phyloP scores from a whole-genome alignment of 2,329 filamentous ascomycete species.

The Fusarium devonianum region DNA sequence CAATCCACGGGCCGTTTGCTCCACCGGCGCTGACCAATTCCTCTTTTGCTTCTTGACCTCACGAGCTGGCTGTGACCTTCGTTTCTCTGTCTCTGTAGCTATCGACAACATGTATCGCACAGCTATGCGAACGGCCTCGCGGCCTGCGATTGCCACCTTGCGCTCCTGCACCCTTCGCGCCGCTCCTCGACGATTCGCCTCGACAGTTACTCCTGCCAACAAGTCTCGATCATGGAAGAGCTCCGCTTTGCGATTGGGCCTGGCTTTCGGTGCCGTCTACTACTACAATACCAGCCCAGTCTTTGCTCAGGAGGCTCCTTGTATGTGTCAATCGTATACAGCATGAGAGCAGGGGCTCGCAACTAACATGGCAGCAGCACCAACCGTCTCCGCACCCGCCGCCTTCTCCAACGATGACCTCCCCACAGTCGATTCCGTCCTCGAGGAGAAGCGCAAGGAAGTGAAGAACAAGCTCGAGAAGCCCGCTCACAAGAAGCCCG shows the following conservation, averaged over 20 bases:
- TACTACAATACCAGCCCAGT: slow-evolving; percentile 91
- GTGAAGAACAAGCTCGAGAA: slow-evolving; percentile 46
- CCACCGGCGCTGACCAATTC: slow-evolving; percentile 38
- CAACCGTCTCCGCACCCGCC: slow-evolving; percentile 52
- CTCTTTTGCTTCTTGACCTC: slow-evolving; percentile 19
- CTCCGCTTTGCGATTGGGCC: slow-evolving; percentile 73
- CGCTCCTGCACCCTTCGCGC: slow-evolving; percentile 50
- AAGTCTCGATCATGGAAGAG: slow-evolving; percentile 86
- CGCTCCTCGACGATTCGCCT: slow-evolving; percentile 59
- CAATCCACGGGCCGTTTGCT: slow-evolving; percentile 18
- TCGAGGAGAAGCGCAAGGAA: slow-evolving; percentile 67
- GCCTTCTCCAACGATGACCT: slow-evolving; percentile 65
- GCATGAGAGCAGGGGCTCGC: background rate
- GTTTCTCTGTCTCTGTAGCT: slow-evolving; percentile 4
- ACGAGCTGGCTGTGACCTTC: background rate
- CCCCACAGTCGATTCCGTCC: slow-evolving; percentile 71
- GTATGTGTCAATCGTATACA: slow-evolving; percentile 58
- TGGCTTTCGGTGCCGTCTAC: slow-evolving; percentile 81
- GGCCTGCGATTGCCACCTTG: slow-evolving; percentile 52
- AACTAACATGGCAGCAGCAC: slow-evolving; percentile 35
- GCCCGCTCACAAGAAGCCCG: slow-evolving; percentile 35
- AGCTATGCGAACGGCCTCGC: slow-evolving; percentile 57
- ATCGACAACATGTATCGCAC: slow-evolving; percentile 59
- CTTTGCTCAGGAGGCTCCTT: slow-evolving; percentile 82
- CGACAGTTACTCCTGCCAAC: slow-evolving; percentile 61